Base-by-base conservation (phyloP, 2,329 filamentous ascomycete species). In the Cercospora zeina region DNA sequence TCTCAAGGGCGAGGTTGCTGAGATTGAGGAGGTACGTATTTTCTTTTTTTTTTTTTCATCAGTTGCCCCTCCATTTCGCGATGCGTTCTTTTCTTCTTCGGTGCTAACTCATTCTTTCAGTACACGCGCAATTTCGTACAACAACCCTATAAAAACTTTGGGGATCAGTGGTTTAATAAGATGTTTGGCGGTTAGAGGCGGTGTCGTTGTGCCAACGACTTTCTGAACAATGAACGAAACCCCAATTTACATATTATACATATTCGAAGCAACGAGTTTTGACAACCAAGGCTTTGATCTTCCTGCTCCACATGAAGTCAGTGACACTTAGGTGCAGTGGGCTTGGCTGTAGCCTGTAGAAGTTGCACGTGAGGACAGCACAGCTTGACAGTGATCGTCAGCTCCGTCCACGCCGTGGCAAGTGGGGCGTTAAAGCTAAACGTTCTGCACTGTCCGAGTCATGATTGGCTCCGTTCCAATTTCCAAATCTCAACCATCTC, bases 1-100 rank as follows among this genome's bases (percentile, higher is more conserved):
- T 72, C 74, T 91, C 27, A 73, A 80, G 11, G 82, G 82, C 56
- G 87, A 88, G 65, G 71, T 89, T 14, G 85, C 83, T 1, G 85
- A 85, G 65, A 84, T 91, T 65, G 88, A 71, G 24, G 69, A 69
- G 64, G 64, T 64, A 55, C 83, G 90, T 82, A 70, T 78, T 6
- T 36, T 60, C 64, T 3, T 58, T 67, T 65, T n/a, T n/a, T n/a
- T n/a, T n/a, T n/a, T n/a, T n/a, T n/a, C n/a, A n/a, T n/a, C n/a
- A n/a, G n/a, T n/a, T n/a, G n/a, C n/a, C n/a, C n/a, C n/a, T n/a
- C n/a, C n/a, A n/a, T n/a, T n/a, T n/a, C n/a, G n/a, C n/a, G n/a
- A n/a, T n/a, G n/a, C n/a, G n/a, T n/a, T n/a, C n/a, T n/a, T n/a
- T n/a, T n/a, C n/a, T n/a, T n/a, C n/a, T n/a, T n/a, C n/a, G n/a